These are phyloP conservation scores for Streptanthus diversifolius DNA, from an alignment of 345 rosid species.

Conservation along the genomic window DNA sequence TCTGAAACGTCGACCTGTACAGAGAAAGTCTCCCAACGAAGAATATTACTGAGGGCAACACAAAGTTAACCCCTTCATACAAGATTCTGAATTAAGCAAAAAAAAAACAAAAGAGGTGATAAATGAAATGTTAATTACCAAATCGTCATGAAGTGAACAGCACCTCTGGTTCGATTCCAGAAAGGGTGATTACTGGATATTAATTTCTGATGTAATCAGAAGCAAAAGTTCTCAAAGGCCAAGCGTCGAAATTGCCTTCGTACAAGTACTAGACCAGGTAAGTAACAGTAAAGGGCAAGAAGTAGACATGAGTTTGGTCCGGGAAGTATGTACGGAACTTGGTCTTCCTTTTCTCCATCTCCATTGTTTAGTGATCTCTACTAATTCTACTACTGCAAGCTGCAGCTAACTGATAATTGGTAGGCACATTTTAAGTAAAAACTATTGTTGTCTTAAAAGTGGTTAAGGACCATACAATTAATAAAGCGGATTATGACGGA, in stretches of 20 bases:
- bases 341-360: slow-evolving; percentile 53
- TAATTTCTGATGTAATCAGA: slow-evolving; percentile 60
- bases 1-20: slow-evolving; percentile 50
- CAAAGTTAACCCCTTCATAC: slow-evolving; percentile 32
- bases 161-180: slow-evolving; percentile 73
- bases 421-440: not conserved
- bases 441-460: slow-evolving; percentile 9
- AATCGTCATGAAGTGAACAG: slow-evolving; percentile 91
- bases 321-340: slow-evolving; percentile 59
- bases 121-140: slow-evolving; percentile 41
- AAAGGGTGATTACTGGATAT: slow-evolving; percentile 65
- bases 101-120: not conserved
- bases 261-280: slow-evolving; percentile 72
- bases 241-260: slow-evolving; percentile 32
- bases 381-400: slow-evolving; percentile 20
- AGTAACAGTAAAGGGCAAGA: slow-evolving; percentile 80
- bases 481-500: not conserved
- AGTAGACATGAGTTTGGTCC: slow-evolving; percentile 60
- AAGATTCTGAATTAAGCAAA: not conserved
- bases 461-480: slow-evolving; percentile 28
- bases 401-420: slow-evolving; percentile 26
- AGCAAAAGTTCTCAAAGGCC: slow-evolving; percentile 53
- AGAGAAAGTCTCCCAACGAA: slow-evolving; percentile 83
- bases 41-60: slow-evolving; percentile 76
- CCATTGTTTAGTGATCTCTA: slow-evolving; percentile 12